Evolutionary conservation across 352 stramenopile species (phyloP), one percentile per base, ranked within the genome.

Genomic region (Peronospora destructor): DNA sequence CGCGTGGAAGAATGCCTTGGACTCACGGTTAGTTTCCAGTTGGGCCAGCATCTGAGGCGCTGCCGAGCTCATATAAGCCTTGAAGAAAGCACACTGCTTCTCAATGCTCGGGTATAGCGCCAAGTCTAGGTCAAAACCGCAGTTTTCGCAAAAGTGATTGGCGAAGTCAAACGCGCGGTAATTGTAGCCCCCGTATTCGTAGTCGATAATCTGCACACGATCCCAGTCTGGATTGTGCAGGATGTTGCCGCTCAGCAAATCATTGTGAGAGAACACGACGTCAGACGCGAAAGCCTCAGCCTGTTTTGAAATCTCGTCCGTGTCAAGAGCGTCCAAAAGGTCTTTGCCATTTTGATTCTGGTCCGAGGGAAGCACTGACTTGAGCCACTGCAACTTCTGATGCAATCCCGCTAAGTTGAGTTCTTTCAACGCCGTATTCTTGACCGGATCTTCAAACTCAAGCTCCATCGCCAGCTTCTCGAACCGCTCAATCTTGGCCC

Each of bases 61-160:
- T 23, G 81, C 76, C 36, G 68, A 63, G 28, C 55, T 57, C 73
- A 95, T 79, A 68, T 97, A 97, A 23, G 64, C 64, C 54, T 79
- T 75, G 58, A 93, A 89, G 61, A 96, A 96, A 14, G 64, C 58
- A 45, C 88, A 86, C 71, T 94, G 84, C 53, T 88, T 68, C 33
- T 86, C 76, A 2, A 84, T 61, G 38, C 66, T 78, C 11, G 88
- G 88, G 61, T 96, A 97, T 43, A 80, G 46, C 19, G 66, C 74
- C 37, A 96, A 64, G 51, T 97, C 83, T 53, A 95, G 76, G 23
- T 97, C 88, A 45, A 97, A 97, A 49, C 91, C 91, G 47, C 85
- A 95, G 68, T 96, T 86, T 70, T 97, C 87, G 53, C 83, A 96
- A 59, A 97, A 97, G 54, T 97, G 90, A 65, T 97, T 97, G 44